A percentile compares a stretch with the other conserved stretches of the same genome.
Conservation (phyloP, 768 basidiomycete species). For the Agrocybe praecox region DNA sequence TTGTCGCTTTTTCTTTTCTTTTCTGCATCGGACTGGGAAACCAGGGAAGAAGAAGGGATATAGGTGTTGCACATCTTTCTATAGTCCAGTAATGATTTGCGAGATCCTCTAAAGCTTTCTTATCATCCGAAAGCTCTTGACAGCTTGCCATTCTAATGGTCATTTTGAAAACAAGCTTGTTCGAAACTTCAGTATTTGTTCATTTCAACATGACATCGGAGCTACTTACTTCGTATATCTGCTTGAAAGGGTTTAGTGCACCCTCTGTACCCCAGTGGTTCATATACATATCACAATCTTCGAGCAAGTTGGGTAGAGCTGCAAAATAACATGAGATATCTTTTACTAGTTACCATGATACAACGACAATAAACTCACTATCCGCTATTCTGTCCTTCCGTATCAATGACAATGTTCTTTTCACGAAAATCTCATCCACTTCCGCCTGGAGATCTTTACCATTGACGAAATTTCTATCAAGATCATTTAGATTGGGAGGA, state of each 20-base stretch:
- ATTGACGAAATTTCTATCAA: conserved; percentile 9
- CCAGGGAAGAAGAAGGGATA: conserved; percentile 34
- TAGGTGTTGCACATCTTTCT: conserved; percentile 34
- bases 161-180: conserved; percentile 36
- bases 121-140: conserved; percentile 31
- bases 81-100: conserved; percentile 28
- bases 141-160: conserved; percentile 37
- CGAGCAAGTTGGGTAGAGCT: conserved; percentile 23
- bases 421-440: conserved; percentile 17
- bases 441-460: conserved; percentile 6
- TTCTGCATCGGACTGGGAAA: conserved; percentile 32
- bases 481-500: conserved; percentile 25
- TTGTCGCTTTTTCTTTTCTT: conserved; percentile 29
- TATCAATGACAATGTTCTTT: conserved; percentile 19
- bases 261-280: conserved; percentile 27
- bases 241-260: conserved; percentile 32
- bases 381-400: conserved; percentile 22
- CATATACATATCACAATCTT: conserved; percentile 25
- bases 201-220: not conserved
- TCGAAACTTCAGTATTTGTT: not conserved
- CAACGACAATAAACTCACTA: conserved; percentile 9
- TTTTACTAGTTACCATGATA: not conserved
- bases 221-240: conserved; percentile 30
- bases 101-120: conserved; percentile 21
- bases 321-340: not conserved